Conservation (phyloP, 306 rosid species). For the Trifolium repens region DNA sequence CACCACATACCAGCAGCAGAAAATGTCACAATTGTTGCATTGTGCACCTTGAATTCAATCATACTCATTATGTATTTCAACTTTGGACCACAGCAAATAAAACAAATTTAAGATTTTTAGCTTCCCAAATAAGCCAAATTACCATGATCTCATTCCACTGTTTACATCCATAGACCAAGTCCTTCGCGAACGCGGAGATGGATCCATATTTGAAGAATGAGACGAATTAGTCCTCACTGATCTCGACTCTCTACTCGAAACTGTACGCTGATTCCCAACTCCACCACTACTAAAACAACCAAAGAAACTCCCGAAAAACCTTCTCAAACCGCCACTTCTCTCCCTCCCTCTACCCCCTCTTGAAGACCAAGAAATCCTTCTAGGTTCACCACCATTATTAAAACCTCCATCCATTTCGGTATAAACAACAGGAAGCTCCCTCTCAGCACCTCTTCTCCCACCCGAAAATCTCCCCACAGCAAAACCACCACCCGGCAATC, state of each 20-base stretch:
- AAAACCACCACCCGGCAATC: slow-evolving; percentile 88
- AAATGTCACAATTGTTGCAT: slow-evolving; percentile 11
- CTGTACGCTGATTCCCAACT: slow-evolving; percentile 23
- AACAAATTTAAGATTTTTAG: slow-evolving; percentile 30
- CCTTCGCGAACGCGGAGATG: slow-evolving; percentile 52
- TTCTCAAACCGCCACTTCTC: slow-evolving; percentile 56
- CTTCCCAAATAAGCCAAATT: neutral
- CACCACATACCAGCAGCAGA: neutral
- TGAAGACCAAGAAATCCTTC: slow-evolving; percentile 70
- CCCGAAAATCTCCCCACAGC: slow-evolving; percentile 81
- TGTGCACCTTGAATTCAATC: slow-evolving; percentile 13
- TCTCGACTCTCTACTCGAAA: slow-evolving; percentile 27
- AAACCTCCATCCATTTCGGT: slow-evolving; percentile 84
- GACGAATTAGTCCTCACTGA: slow-evolving; percentile 43
- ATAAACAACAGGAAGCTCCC: slow-evolving; percentile 81
- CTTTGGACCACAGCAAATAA: neutral
- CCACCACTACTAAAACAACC: slow-evolving; percentile 61
- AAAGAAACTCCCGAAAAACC: slow-evolving; percentile 51
- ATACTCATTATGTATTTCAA: slow-evolving; percentile 42
- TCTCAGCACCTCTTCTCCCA: slow-evolving; percentile 69
- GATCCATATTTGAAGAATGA: slow-evolving; percentile 26
- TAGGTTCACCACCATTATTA: slow-evolving; percentile 63
- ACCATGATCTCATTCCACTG: slow-evolving; percentile 65
- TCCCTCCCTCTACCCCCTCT: slow-evolving; percentile 60
- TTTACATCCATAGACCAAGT: slow-evolving; percentile 85